Conservation (phyloP, 495 filamentous ascomycete species). For the Podospora australis region DNA sequence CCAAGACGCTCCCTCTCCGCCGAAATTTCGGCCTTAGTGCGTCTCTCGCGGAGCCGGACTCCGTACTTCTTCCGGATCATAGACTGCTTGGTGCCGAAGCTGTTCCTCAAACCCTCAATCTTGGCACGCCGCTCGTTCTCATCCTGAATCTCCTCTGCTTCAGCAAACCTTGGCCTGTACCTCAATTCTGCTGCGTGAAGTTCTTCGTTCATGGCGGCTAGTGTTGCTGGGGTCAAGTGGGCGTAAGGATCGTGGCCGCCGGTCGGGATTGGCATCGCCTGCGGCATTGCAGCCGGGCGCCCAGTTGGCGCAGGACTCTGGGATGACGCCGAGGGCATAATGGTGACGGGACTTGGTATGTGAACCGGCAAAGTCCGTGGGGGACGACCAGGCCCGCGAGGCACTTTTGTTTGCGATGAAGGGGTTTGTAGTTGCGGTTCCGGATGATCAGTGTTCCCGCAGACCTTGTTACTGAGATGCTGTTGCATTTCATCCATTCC, state of each 20-base stretch:
- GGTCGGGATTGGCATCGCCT: constrained; percentile 14
- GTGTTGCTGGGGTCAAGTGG: constrained; percentile 27
- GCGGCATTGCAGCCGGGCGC: constrained; percentile 1
- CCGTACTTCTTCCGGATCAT: constrained; percentile 45
- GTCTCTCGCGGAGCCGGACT: constrained; percentile 39
- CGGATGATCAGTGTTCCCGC: constrained; percentile 18
- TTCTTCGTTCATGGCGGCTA: constrained; percentile 28
- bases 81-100: constrained; percentile 43
- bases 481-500: constrained; percentile 28
- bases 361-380: constrained; percentile 3
- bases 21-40: constrained; percentile 37
- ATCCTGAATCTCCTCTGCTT: constrained; percentile 31
- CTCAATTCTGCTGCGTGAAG: constrained; percentile 30
- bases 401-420: not conserved
- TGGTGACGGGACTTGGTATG: constrained; percentile 10
- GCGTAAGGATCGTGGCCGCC: constrained; percentile 39
- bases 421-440: not conserved
- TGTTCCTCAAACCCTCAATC: constrained; percentile 38
- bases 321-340: constrained; percentile 8
- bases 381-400: constrained; percentile 17
- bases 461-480: constrained; percentile 32
- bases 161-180: constrained; percentile 32
- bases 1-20: constrained; percentile 36
- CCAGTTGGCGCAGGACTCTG: constrained; percentile 11
- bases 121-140: constrained; percentile 24